phyloP scores from a whole-genome alignment of 352 stramenopile species.

The Lagenidium giganteum region DNA sequence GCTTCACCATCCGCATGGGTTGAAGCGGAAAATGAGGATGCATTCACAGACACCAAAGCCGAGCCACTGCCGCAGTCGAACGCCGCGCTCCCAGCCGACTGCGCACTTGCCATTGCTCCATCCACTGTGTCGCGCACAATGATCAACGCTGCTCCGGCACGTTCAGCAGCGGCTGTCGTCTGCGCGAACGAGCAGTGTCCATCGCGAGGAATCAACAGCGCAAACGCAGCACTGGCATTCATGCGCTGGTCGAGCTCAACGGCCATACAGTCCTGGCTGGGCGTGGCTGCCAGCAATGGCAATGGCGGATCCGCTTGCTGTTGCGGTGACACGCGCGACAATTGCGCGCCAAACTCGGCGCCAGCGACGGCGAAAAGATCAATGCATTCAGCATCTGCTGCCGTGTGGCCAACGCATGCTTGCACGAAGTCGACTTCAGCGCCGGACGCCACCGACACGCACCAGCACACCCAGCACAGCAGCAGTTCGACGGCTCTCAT shows the following conservation, averaged over 20 bases:
- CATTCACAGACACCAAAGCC: constrained; percentile 28
- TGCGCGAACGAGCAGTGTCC: constrained; percentile 46
- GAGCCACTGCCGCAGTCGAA: constrained; percentile 48
- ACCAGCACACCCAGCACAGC: no score
- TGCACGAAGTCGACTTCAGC: no score
- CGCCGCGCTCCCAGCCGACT: constrained; percentile 9
- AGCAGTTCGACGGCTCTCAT: no score
- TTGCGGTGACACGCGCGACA: neutral
- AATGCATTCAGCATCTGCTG: no score
- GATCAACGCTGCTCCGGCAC: constrained; percentile 26
- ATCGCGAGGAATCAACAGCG: constrained; percentile 41
- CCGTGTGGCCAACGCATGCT: no score
- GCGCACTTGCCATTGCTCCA: constrained; percentile 25
- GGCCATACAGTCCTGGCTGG: constrained; percentile 6
- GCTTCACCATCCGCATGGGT: neutral
- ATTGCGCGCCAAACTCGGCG: constrained; percentile 10
- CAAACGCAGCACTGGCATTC: neutral
- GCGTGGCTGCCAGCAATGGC: constrained; percentile 9
- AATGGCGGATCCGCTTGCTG: neutral
- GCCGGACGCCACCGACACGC: no score
- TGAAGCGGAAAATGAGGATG: constrained; percentile 17
- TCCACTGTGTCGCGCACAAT: constrained; percentile 44
- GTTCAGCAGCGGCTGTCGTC: constrained; percentile 32
- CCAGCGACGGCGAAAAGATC: constrained; percentile 7
- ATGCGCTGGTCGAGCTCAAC: no score